Percentiles rank a stretch among this genome's conserved stretches.
Evolutionary conservation across 768 basidiomycete genomes (phyloP).

Genomic region (Kwoniella pini): DNA sequence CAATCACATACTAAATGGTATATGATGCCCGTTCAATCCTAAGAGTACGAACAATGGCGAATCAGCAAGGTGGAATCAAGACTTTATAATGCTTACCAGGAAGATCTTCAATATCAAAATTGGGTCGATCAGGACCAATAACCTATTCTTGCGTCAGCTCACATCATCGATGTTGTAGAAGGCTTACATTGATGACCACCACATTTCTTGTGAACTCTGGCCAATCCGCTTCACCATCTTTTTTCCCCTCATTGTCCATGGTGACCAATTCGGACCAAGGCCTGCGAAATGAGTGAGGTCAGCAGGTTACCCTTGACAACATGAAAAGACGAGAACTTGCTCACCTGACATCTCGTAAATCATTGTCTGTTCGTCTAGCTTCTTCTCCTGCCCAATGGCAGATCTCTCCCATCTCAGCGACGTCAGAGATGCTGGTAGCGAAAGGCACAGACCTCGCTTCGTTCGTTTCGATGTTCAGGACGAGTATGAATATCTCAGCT

Average conservation of each 20-base stretch:
- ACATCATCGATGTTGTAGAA: no score
- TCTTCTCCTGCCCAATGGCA: constrained; percentile 29
- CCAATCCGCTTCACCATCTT: neutral
- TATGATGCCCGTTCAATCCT: constrained; percentile 2
- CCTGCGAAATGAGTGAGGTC: constrained; percentile 4
- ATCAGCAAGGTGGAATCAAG: no score
- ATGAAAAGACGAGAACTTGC: neutral
- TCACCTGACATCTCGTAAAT: constrained; percentile 7
- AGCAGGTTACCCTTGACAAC: neutral
- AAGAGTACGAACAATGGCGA: neutral
- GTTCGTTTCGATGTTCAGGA: neutral
- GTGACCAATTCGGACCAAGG: constrained; percentile 8
- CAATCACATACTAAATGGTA: neutral
- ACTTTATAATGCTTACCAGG: constrained; percentile 37
- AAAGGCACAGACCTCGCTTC: constrained; percentile 1
- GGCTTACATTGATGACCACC: constrained; percentile 25
- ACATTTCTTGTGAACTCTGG: constrained; percentile 19
- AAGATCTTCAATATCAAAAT: constrained; percentile 34
- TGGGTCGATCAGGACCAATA: constrained; percentile 5
- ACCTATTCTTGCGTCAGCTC: constrained; percentile 12
- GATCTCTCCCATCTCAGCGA: constrained; percentile 2
- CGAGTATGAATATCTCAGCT: neutral
- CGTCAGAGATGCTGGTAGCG: neutral
- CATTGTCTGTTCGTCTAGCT: constrained; percentile 15
- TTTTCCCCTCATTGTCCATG: neutral